Evolutionary conservation across 164 flowering plant genomes (phyloP), one percentile per base, ranked within the genome.

Genomic region (Magnolia officinalis): DNA sequence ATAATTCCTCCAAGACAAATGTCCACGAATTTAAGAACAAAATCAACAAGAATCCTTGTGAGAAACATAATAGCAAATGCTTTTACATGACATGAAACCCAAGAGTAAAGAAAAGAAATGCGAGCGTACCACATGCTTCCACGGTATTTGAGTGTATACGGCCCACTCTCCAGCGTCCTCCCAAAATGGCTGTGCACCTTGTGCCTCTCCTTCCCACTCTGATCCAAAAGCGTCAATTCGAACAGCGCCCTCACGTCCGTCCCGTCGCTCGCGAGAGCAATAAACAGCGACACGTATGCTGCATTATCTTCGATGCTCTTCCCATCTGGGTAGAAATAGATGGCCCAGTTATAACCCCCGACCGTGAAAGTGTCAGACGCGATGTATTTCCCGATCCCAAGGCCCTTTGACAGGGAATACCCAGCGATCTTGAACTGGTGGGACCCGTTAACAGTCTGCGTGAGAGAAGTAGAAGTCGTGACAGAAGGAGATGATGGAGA

Each of bases 101-200:
- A 37, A 8, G 6, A 64, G 67, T 21, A 5, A 26, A 21, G 1
- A n/a, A 50, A 21, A 37, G 45, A 67, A 31, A 19, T 5, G 10
- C 26, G 31, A 69, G 79, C 90, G 63, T 74, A 94, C 98, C 98
- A 94, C 98, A 94, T 94, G 84, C 93, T 91, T 16, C 98, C 98
- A 8, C 94, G 85, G 75, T 92, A 92, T 74, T 92, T 93, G 18
- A 92, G 92, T 7, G 98, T 84, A 70, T 94, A 94, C 0, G 98
- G 98, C 29, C 95, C 98, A 31, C 91, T 87, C 80, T 94, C 97
- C 71, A 92, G 80, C 49, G 95, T 81, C 81, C 97, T 85, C 11
- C 91, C 98, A 50, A 94, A 94, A 81, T 94, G 98, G 79, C 87
- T 91, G 75, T 94, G 98, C 72, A 94, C 92, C 86, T 92, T 94